A percentile compares a stretch with the other conserved stretches of the same genome.
Conservation (phyloP, 345 rosid genomes). For the Triadica sebifera region DNA sequence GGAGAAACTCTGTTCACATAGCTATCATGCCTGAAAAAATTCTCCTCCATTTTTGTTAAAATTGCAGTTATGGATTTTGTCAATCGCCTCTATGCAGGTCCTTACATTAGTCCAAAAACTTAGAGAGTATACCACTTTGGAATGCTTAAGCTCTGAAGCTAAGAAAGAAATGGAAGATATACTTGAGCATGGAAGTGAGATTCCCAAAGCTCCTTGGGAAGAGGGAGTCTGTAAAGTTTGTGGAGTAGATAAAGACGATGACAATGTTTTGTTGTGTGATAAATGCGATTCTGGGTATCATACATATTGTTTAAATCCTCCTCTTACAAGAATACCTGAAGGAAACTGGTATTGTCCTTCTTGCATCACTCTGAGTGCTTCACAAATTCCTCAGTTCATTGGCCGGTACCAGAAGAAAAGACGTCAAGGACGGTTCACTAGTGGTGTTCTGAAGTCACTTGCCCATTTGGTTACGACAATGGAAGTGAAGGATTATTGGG, state of each 20-base stretch:
- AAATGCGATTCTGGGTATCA: conserved; percentile 42
- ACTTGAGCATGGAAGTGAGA: conserved; percentile 26
- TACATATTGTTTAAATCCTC: conserved; percentile 40
- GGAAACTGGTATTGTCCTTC: conserved; percentile 48
- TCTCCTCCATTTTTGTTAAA: neutral
- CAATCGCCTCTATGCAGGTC: conserved; percentile 28
- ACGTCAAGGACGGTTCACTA: conserved; percentile 24
- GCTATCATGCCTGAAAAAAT: too few relatives aligned
- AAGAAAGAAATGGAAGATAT: conserved; percentile 30
- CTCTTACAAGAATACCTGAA: conserved; percentile 36
- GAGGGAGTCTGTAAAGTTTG: conserved; percentile 43
- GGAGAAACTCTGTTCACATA: neutral
- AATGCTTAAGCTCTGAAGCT: conserved; percentile 27
- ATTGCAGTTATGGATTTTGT: neutral
- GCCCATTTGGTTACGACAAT: conserved; percentile 15
- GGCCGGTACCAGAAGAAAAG: conserved; percentile 13
- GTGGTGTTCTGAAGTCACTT: conserved; percentile 16
- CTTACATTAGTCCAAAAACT: conserved; percentile 31
- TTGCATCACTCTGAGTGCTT: conserved; percentile 18
- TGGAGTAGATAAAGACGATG: conserved; percentile 40
- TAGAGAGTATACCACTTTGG: conserved; percentile 7
- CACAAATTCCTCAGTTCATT: conserved; percentile 22
- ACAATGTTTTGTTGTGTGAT: conserved; percentile 39
- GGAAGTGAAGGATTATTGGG: conserved; percentile 42
- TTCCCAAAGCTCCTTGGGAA: conserved; percentile 41